These are phyloP conservation scores for Trypanosoma cruzi DNA, from an alignment of 208 protist genomes.

Conservation along the genomic window DNA sequence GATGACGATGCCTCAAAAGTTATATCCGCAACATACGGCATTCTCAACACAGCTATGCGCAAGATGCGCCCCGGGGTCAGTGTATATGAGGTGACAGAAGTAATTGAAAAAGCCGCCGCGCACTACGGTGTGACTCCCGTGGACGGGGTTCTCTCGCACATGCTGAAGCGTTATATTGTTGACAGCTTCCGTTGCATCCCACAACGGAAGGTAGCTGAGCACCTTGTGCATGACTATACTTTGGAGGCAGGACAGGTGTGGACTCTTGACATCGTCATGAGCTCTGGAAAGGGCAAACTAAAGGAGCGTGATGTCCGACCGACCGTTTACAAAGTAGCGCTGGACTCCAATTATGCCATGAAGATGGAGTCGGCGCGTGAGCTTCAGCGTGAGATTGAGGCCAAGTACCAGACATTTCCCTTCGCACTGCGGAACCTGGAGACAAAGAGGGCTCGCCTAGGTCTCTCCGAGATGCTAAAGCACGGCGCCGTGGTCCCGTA, in stretches of 20 bases:
- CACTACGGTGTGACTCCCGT: constrained; percentile 94
- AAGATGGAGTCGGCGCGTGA: constrained; percentile 98
- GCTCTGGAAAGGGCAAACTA: constrained; percentile 91
- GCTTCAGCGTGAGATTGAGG: constrained; percentile 95
- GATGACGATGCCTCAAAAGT: constrained; percentile 93
- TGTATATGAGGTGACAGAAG: constrained; percentile 93
- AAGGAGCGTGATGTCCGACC: constrained; percentile 88
- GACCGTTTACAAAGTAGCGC: constrained; percentile 95
- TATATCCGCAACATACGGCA: constrained; percentile 95
- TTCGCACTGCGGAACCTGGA: constrained; percentile 96
- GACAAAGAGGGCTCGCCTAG: constrained; percentile 94
- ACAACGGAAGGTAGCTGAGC: constrained; percentile 87
- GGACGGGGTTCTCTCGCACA: constrained; percentile 98
- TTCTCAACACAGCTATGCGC: constrained; percentile 91
- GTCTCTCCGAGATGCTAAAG: constrained; percentile 96
- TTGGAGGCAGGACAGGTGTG: constrained; percentile 92
- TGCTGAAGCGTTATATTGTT: constrained; percentile 98
- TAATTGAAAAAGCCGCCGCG: constrained; percentile 95
- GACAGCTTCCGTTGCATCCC: constrained; percentile 97
- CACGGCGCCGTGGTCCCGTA: constrained; percentile 96
- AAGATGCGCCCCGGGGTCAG: constrained; percentile 88
- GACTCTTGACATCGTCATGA: constrained; percentile 91
- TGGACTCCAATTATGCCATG: constrained; percentile 95
- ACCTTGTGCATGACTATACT: constrained; percentile 95
- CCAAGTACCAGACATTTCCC: constrained; percentile 95